Evolutionary conservation across 768 basidiomycete species (phyloP).

Genomic region (Omphalotus guepiniiformis): DNA sequence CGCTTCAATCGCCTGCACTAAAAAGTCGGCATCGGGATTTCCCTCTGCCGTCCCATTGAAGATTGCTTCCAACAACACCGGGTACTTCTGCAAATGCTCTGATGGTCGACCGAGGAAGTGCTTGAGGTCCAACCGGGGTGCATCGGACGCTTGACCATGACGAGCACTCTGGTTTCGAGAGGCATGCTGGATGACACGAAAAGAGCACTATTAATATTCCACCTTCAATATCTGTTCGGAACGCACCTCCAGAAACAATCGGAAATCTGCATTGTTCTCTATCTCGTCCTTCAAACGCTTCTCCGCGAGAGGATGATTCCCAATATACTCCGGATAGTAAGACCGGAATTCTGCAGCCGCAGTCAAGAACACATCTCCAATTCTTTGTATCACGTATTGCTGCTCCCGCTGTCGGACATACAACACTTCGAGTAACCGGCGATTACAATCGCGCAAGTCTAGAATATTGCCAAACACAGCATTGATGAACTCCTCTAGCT

Average conservation of each 20-base stretch:
- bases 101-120: conserved; percentile 75
- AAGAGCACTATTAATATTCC: neutral
- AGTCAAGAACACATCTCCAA: conserved; percentile 86
- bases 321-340: conserved; percentile 82
- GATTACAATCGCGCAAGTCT: conserved; percentile 78
- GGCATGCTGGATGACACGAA: conserved; percentile 39
- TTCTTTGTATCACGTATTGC: conserved; percentile 71
- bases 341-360: conserved; percentile 84
- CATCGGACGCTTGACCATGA: conserved; percentile 30
- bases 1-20: conserved; percentile 78
- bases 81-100: conserved; percentile 82
- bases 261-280: conserved; percentile 75
- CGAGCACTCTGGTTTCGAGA: conserved; percentile 35
- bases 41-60: conserved; percentile 75
- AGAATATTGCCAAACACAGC: conserved; percentile 88
- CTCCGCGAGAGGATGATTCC: conserved; percentile 81
- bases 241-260: conserved; percentile 81
- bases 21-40: conserved; percentile 79
- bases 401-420: conserved; percentile 86
- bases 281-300: conserved; percentile 84
- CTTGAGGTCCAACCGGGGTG: conserved; percentile 58
- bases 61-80: conserved; percentile 81
- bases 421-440: conserved; percentile 76
- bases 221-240: neutral
- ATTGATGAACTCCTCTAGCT: conserved; percentile 80